Evolutionary conservation across 192 early-diverging fungal species (phyloP), one percentile per base, ranked within the genome.

Genomic region (Mycoemilia scoparia): DNA sequence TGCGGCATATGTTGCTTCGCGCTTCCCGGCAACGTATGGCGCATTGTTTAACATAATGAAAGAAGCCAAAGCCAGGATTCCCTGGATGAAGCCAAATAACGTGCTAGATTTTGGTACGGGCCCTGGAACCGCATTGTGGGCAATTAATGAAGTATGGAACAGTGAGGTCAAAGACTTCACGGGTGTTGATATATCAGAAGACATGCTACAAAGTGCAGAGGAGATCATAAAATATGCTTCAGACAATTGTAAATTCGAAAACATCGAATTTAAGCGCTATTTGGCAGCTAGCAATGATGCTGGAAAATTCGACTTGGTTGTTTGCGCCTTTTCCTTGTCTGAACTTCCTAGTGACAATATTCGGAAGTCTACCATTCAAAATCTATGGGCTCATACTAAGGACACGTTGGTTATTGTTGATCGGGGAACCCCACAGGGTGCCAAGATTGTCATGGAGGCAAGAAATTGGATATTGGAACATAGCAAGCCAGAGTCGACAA

Each of bases 341-440:
- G 87, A 90, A 9, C 45, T 87, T n/a, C 57, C 76, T 2, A 65
- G 74, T 1, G 69, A 75, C 25, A 60, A 68, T 2, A 24, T 75
- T 2, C 77, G 79, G 24, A 51, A 62, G 33, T 54, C 64, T 2
- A 75, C 77, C 0, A 43, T 90, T 7, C 62, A 79, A 28, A 64
- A 66, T 8, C 51, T 90, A 26, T 90, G 87, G 87, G 34, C 61
- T n/a, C 68, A 71, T n/a, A 84, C 83, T 9, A 43, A 46, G 2
- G 82, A 90, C 45, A 65, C 74, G 2, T 51, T 90, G 43, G 63
- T 84, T n/a, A 48, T 90, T 29, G 66, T 90, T 17, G 87, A 90
- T 29, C 70, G 81, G 7, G 87, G 87, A 6, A 80, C 77, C 8
- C 77, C 80, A 0, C 56, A 64, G 27, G 76, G 80, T 4, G 75